Base-by-base conservation (phyloP, 306 rosid genomes). In the Trifolium dubium region DNA sequence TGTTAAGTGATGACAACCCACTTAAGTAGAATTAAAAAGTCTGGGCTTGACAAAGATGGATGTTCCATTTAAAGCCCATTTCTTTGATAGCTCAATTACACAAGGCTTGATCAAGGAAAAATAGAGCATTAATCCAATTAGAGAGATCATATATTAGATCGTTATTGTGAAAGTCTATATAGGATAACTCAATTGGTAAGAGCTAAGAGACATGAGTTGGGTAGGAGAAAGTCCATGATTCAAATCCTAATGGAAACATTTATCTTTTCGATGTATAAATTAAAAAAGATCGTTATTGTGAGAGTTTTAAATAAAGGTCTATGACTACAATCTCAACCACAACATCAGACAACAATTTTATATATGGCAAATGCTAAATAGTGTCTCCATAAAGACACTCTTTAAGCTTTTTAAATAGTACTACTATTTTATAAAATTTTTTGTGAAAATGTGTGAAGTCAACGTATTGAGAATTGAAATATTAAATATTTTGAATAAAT, bases 1-100 rank as follows among this genome's bases (percentile, higher is more conserved):
- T 23, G 23, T 23, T 23, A 1, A 23, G 23, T 0, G 6, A 31
- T 64, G 61, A 10, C 5, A 17, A 41, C 39, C 53, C 41, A 43
- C 1, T 55, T 35, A 18, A 13, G 41, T 31, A 9, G 32, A 37
- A 32, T 32, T 32, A 32, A 32, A 32, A 23, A 8, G 9, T 59
- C 10, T 73, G 72, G 72, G 67, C 72, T 68, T 41, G 40, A 40
- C 50, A 49, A 50, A 60, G 4, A 43, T 32, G 28, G 13, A 1
- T 17, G n/a, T 49, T 37, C 59, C 29, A 4, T 12, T 58, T 68
- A 60, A 50, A 50, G 71, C 75, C 83, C 75, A 73, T 14, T 72
- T 40, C 14, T 35, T 51, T 34, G 17, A 67, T 15, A 49, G 10
- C 67, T 58, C 66, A 54, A 54, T 8, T 18, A 18, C 15, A 10